A percentile compares a stretch with the other conserved stretches of the same genome.
Evolutionary conservation across 2,329 filamentous ascomycete species (phyloP).

Genomic region (Sphaerulina musiva): DNA sequence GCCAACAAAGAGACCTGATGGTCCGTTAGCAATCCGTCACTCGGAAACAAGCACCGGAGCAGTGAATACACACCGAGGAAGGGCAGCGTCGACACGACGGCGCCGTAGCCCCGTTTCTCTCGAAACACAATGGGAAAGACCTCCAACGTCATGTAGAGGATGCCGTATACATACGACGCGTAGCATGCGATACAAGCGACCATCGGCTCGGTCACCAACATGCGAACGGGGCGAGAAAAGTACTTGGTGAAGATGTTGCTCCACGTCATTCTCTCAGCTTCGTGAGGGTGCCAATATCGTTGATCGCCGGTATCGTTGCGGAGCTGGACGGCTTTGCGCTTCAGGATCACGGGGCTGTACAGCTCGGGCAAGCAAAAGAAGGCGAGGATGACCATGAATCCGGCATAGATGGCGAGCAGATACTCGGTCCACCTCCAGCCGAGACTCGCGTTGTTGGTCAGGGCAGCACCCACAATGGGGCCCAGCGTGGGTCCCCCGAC

Average conservation of each 20-base stretch:
- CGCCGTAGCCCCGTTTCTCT: constrained; percentile 39
- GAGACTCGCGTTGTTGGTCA: constrained; percentile 36
- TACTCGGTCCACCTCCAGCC: constrained; percentile 25
- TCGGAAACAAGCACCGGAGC: constrained; percentile 24
- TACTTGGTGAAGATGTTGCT: constrained; percentile 41
- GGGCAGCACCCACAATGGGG: constrained; percentile 39
- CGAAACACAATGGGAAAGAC: constrained; percentile 45
- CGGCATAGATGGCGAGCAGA: constrained; percentile 39
- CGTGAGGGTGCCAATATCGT: constrained; percentile 42
- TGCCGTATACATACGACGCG: constrained; percentile 35
- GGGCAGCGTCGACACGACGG: constrained; percentile 41
- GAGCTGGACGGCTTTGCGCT: constrained; percentile 35
- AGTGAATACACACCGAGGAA: constrained; percentile 4
- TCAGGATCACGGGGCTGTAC: constrained; percentile 37
- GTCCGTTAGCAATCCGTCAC: neutral
- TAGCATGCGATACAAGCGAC: constrained; percentile 33
- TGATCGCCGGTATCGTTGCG: constrained; percentile 37
- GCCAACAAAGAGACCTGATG: constrained; percentile 37
- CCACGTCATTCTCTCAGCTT: constrained; percentile 38
- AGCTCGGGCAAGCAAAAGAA: constrained; percentile 38
- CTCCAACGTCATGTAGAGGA: constrained; percentile 45
- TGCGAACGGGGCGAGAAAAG: constrained; percentile 38
- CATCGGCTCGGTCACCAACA: constrained; percentile 46
- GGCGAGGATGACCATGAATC: constrained; percentile 23
- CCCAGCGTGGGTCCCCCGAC: constrained; percentile 37